Percentiles rank a stretch among this genome's conserved stretches.
Conservation (phyloP, 129 eudicot species). For the Silybum marianum region DNA sequence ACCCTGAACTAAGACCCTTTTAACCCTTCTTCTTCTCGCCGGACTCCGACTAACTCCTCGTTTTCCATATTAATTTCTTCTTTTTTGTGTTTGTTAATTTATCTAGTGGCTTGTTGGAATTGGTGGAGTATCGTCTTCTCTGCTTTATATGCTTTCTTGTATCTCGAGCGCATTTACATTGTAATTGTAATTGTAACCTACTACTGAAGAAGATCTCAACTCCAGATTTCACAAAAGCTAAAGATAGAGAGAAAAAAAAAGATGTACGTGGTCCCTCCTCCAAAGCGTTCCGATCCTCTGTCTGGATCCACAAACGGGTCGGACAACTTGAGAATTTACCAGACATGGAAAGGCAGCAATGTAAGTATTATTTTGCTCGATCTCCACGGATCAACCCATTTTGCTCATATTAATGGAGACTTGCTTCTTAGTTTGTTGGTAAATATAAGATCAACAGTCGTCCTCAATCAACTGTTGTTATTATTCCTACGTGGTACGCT, state of each 20-base stretch:
- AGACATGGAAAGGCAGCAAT: slow-evolving; percentile 94
- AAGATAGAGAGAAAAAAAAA: slow-evolving; percentile 22
- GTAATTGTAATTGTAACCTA: not conserved
- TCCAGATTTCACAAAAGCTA: slow-evolving; percentile 17
- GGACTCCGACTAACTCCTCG: slow-evolving; percentile 24
- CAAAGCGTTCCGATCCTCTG: slow-evolving; percentile 68
- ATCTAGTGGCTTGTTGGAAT: slow-evolving; percentile 24
- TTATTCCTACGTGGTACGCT: not conserved
- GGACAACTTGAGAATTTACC: slow-evolving; percentile 65
- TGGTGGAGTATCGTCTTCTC: slow-evolving; percentile 12
- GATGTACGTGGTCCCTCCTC: slow-evolving; percentile 94
- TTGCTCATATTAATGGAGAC: not conserved
- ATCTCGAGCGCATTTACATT: slow-evolving; percentile 26
- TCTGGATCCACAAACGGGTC: slow-evolving; percentile 59
- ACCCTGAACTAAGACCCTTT: slow-evolving; percentile 14
- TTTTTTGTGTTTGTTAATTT: not conserved
- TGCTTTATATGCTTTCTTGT: slow-evolving; percentile 4
- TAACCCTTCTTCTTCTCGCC: slow-evolving; percentile 15
- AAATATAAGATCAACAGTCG: not conserved
- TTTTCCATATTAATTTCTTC: not conserved
- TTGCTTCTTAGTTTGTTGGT: not conserved
- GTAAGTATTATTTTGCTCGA: slow-evolving; percentile 46
- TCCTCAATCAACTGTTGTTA: not conserved
- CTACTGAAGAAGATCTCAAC: slow-evolving; percentile 34
- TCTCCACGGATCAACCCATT: slow-evolving; percentile 16